Evolutionary conservation across 805 yeast genomes (phyloP), one percentile per base, ranked within the genome.

Genomic region (Kuraishia molischiana): DNA sequence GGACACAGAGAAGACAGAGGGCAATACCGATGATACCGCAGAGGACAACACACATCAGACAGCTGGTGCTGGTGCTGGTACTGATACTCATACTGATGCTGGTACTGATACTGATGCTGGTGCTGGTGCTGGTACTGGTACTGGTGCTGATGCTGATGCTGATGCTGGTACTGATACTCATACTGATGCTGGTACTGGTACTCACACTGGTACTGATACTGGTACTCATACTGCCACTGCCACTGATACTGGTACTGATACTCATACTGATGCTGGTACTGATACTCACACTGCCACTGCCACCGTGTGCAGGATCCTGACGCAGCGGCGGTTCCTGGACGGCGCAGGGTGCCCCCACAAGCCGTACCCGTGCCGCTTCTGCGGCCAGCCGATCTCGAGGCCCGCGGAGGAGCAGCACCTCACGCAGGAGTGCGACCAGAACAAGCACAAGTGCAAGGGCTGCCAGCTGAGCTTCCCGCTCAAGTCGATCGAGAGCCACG

Each of bases 381-480:
- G 78, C 49, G 45, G 50, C 0, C 30, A 38, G 13, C 13, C 40
- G 28, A 44, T 70, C 4, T 51, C 54, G 17, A 48, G 46, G 20
- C 47, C 65, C 5, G 49, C 55, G 2, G 44, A 61, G 33, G 51
- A 51, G 10, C 19, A 30, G 2, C 78, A 72, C 47, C 49, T 67
- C 31, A 46, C 53, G 1, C 43, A 46, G 1, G 65, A 64, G 33
- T 72, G 78, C 44, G 38, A 50, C 4, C 47, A 53, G 40, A 70
- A 70, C 43, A 51, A 58, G 37, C 51, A 53, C 14, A 58, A 59
- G 9, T 60, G 66, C 46, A 41, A 41, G 19, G 64, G 63, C 0
- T 72, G 79, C 45, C 63, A 61, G 18, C 44, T 69, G 15, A 61
- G 69, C 39, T 57, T 60, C 29, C 69, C 74, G 0, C 18, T 46